Evolutionary conservation across 2,329 filamentous ascomycete species (phyloP).

Genomic region (Aspergillus bombycis): DNA sequence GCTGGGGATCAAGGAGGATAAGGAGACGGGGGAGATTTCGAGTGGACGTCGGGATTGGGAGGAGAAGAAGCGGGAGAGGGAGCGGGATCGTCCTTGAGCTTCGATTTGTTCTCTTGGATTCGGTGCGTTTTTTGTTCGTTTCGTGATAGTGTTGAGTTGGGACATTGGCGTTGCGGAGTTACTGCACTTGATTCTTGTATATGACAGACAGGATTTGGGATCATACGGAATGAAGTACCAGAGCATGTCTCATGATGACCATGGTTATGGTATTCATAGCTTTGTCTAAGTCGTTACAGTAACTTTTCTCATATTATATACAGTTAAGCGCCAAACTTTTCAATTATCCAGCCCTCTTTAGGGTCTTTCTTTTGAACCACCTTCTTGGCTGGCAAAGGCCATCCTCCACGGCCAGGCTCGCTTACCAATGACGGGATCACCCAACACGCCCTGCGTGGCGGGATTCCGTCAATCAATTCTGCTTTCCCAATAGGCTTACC

Average conservation of each 20-base stretch:
- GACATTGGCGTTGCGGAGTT: slow-evolving; percentile 7
- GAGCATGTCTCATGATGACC: not conserved
- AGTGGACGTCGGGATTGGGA: slow-evolving; percentile 22
- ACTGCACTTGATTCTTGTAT: not conserved
- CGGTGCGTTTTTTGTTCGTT: not conserved
- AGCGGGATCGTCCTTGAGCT: slow-evolving; percentile 23
- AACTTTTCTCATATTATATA: slow-evolving; percentile 19
- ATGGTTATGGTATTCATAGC: slow-evolving; percentile 3
- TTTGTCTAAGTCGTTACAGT: slow-evolving; percentile 6
- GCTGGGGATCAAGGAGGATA: slow-evolving; percentile 84
- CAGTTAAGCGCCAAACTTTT: slow-evolving; percentile 49
- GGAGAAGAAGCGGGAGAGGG: slow-evolving; percentile 18
- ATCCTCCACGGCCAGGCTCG: slow-evolving; percentile 68
- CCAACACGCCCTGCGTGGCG: slow-evolving; percentile 72
- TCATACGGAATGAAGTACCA: not conserved
- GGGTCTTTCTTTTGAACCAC: slow-evolving; percentile 76
- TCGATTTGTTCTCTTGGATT: slow-evolving; percentile 5
- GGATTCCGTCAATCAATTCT: slow-evolving; percentile 50
- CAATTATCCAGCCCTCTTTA: slow-evolving; percentile 75
- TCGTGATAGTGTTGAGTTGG: not conserved
- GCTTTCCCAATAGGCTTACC: slow-evolving; percentile 92
- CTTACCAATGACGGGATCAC: slow-evolving; percentile 79
- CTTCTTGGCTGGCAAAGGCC: slow-evolving; percentile 84
- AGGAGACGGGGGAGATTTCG: slow-evolving; percentile 72
- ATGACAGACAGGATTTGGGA: not conserved